Percentiles rank a stretch among this genome's conserved stretches.
Conservation (phyloP, 2,329 filamentous ascomycete species). For the Fusarium stilboides region DNA sequence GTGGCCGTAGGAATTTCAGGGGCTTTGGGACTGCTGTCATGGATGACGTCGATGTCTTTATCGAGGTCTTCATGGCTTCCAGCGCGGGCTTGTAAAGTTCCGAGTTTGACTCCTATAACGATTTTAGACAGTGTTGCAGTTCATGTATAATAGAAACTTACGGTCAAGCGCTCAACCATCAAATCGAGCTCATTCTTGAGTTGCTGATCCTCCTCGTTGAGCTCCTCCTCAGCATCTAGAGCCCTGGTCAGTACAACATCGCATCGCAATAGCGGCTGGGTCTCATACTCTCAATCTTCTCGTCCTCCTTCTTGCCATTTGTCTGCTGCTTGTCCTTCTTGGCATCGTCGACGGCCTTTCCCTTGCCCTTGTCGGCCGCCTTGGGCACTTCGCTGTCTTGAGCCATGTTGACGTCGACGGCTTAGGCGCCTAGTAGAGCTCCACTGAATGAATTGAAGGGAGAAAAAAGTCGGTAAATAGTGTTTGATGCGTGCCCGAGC, state of each 20-base stretch:
- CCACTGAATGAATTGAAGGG: slow-evolving; percentile 35
- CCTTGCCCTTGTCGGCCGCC: slow-evolving; percentile 94
- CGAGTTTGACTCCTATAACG: slow-evolving; percentile 81
- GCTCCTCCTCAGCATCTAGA: slow-evolving; percentile 78
- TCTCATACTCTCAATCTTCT: slow-evolving; percentile 66
- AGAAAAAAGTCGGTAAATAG: slow-evolving; percentile 16
- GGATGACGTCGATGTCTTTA: slow-evolving; percentile 98
- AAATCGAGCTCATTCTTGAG: slow-evolving; percentile 98
- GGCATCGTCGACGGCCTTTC: slow-evolving; percentile 83
- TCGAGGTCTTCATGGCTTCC: slow-evolving; percentile 97
- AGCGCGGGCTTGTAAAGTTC: slow-evolving; percentile 92
- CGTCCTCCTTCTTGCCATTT: slow-evolving; percentile 85
- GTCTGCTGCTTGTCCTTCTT: slow-evolving; percentile 78
- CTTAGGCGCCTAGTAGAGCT: slow-evolving; percentile 50
- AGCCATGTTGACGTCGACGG: slow-evolving; percentile 77
- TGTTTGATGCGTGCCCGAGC: slow-evolving; percentile 19
- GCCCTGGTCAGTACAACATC: slow-evolving; percentile 43
- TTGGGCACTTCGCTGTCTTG: slow-evolving; percentile 91
- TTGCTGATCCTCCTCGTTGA: slow-evolving; percentile 98
- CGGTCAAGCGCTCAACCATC: slow-evolving; percentile 95
- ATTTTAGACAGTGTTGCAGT: slow-evolving; percentile 31
- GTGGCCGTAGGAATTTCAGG: slow-evolving; percentile 95
- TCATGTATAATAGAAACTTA: slow-evolving; percentile 58
- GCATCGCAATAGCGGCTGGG: slow-evolving; percentile 24
- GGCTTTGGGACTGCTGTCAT: slow-evolving; percentile 99